Percentiles rank a stretch among this genome's conserved stretches.
Conservation (phyloP, 768 basidiomycete species). For the Boletus pseudo-olivaceus region DNA sequence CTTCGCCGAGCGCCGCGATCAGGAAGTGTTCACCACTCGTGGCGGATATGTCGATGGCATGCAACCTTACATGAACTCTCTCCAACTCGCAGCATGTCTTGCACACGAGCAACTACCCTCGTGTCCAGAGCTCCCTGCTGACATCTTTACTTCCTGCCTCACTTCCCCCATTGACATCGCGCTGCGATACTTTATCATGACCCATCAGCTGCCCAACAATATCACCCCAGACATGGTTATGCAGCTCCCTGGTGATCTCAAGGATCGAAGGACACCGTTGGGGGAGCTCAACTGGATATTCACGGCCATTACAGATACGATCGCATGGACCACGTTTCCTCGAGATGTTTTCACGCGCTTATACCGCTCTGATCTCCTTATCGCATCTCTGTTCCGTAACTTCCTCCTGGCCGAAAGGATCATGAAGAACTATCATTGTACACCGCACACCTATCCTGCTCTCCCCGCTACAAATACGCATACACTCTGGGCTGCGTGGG, state of each 20-base stretch:
- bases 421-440: constrained; percentile 97
- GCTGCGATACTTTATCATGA: constrained; percentile 89
- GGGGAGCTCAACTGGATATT: constrained; percentile 99
- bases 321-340: constrained; percentile 97
- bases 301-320: constrained; percentile 97
- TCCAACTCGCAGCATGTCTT: constrained; percentile 93
- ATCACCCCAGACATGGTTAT: constrained; percentile 87
- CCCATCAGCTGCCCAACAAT: constrained; percentile 77
- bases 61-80: constrained; percentile 77
- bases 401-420: constrained; percentile 96
- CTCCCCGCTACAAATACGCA: constrained; percentile 97
- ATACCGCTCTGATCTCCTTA: constrained; percentile 92
- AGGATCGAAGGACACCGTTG: constrained; percentile 92
- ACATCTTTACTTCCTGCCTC: constrained; percentile 95
- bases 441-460: constrained; percentile 88
- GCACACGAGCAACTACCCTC: constrained; percentile 90
- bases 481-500: constrained; percentile 96
- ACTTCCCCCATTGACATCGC: constrained; percentile 99
- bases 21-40: constrained; percentile 55
- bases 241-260: constrained; percentile 94
- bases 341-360: constrained; percentile 89
- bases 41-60: constrained; percentile 57
- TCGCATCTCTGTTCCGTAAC: constrained; percentile 95
- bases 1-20: constrained; percentile 72
- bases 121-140: constrained; percentile 94